These are phyloP conservation scores for Ogataea philodendri DNA, from an alignment of 805 yeast genomes.

Conservation along the genomic window DNA sequence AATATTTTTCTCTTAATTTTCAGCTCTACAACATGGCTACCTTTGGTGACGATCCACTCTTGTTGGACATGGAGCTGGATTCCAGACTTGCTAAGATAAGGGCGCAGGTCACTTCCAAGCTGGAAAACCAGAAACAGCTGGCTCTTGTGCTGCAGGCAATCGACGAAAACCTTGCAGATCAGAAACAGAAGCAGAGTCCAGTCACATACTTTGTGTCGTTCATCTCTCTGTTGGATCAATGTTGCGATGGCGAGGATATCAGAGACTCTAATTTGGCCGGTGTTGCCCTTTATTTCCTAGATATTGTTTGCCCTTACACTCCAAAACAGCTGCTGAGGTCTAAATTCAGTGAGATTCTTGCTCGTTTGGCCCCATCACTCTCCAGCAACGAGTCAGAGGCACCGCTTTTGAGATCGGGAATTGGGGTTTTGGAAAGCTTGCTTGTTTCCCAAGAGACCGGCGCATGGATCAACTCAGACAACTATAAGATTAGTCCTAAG, in stretches of 20 bases:
- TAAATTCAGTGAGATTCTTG: constrained; percentile 73
- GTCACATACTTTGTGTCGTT: constrained; percentile 86
- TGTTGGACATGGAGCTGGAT: constrained; percentile 47
- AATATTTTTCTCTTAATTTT: constrained; percentile 9
- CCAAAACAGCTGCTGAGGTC: constrained; percentile 67
- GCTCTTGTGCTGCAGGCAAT: constrained; percentile 85
- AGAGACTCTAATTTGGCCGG: constrained; percentile 65
- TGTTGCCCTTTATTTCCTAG: constrained; percentile 76
- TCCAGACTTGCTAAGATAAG: constrained; percentile 66
- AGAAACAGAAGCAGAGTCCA: constrained; percentile 58
- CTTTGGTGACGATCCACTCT: constrained; percentile 11
- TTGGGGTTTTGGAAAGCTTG: constrained; percentile 81
- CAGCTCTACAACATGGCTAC: constrained; percentile 8
- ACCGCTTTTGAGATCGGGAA: constrained; percentile 74
- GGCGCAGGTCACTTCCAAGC: constrained; percentile 69
- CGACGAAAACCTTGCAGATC: constrained; percentile 80
- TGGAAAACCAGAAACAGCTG: constrained; percentile 81
- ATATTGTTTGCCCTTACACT: constrained; percentile 70
- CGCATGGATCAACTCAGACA: constrained; percentile 66
- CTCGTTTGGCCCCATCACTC: constrained; percentile 78
- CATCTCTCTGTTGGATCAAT: constrained; percentile 75
- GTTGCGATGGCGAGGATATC: constrained; percentile 51
- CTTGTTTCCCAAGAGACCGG: constrained; percentile 75
- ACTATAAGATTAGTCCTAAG: constrained; percentile 60
- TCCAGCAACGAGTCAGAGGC: constrained; percentile 70